phyloP scores from a whole-genome alignment of 1,284 basidiomycete species.

The Leccinum griseonigrum region DNA sequence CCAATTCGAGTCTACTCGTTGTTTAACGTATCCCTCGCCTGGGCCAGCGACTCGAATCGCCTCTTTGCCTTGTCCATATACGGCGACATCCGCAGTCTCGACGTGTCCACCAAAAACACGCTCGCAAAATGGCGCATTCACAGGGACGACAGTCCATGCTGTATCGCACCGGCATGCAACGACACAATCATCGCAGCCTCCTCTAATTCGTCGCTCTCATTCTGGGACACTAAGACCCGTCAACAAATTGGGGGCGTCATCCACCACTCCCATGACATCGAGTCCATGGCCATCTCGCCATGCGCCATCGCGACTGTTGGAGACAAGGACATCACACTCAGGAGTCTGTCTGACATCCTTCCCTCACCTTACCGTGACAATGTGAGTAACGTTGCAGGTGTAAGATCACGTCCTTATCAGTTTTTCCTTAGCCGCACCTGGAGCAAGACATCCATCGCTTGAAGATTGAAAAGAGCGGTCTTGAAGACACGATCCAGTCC shows the following conservation, averaged over 20 bases:
- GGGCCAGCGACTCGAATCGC: too few species aligned
- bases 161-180: too few species aligned
- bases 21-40: too few species aligned
- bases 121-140: too few species aligned
- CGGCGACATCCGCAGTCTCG: too few species aligned
- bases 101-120: too few species aligned
- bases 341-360: background rate
- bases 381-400: background rate
- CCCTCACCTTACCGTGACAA: background rate
- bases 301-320: background rate
- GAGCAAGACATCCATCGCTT: background rate
- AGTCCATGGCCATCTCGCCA: background rate
- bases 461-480: background rate
- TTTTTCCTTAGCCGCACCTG: background rate
- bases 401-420: background rate
- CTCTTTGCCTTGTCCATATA: too few species aligned
- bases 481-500: background rate
- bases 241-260: background rate
- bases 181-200: too few species aligned
- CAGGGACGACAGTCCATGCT: too few species aligned
- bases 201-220: too few species aligned
- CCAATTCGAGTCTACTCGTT: too few species aligned
- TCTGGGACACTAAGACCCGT: too few species aligned
- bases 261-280: background rate
- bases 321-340: background rate